These are phyloP conservation scores for Gnetum montanum DNA, from an alignment of 75 land plant genomes.

Conservation along the genomic window DNA sequence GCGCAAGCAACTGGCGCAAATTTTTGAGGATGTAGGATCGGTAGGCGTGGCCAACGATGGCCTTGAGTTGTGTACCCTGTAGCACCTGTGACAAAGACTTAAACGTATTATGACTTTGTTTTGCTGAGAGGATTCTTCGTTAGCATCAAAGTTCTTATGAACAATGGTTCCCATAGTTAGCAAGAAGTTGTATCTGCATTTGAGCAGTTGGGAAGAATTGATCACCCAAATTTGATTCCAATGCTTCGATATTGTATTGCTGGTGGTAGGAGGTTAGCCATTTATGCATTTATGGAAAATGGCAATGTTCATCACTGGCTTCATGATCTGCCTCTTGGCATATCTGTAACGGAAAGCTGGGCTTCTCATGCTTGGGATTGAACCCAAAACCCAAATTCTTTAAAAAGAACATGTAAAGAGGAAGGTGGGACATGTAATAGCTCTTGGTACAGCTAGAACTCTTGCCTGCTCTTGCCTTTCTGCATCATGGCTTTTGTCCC, in stretches of 20 bases:
- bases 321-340: slow-evolving; percentile 59
- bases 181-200: slow-evolving; percentile 58
- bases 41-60: too few relatives aligned
- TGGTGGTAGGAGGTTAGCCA: slow-evolving; percentile 59
- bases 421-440: slow-evolving; percentile 46
- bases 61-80: too few relatives aligned
- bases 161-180: slow-evolving; percentile 37
- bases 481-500: slow-evolving; percentile 65
- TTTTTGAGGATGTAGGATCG: too few relatives aligned
- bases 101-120: too few relatives aligned
- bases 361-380: slow-evolving; percentile 54
- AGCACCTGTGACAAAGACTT: too few relatives aligned
- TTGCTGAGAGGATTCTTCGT: slow-evolving; percentile 69
- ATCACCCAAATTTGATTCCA: slow-evolving; percentile 81
- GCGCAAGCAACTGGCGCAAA: too few relatives aligned
- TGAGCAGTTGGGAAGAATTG: slow-evolving; percentile 51
- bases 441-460: slow-evolving; percentile 50
- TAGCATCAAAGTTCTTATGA: slow-evolving; percentile 59
- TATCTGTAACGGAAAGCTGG: slow-evolving; percentile 48
- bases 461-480: slow-evolving; percentile 58
- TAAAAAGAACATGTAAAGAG: slow-evolving; percentile 31
- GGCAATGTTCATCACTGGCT: slow-evolving; percentile 67
- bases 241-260: slow-evolving; percentile 75
- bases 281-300: slow-evolving; percentile 73
- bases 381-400: slow-evolving; percentile 18